phyloP scores from a whole-genome alignment of 371 early-diverging fungal genomes.

The Chytridium lagenaria region DNA sequence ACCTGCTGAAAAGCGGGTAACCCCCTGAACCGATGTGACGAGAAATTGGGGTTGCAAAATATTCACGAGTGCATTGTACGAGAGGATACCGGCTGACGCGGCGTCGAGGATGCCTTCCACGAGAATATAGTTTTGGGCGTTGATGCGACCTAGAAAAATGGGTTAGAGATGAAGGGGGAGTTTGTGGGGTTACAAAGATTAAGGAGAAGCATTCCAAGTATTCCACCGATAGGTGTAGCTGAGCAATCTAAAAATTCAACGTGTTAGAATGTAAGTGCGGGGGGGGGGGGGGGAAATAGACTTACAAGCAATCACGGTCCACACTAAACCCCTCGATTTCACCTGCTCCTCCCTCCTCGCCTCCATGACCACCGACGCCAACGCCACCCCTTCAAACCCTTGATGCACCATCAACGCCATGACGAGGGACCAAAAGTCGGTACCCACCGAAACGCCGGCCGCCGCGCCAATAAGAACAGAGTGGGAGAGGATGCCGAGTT shows the following conservation, averaged over 20 bases:
- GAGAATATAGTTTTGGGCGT: constrained; percentile 45
- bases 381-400: constrained; percentile 86
- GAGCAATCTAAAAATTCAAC: neutral
- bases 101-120: constrained; percentile 76
- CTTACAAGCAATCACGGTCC: neutral
- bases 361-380: constrained; percentile 75
- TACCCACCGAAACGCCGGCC: constrained; percentile 68
- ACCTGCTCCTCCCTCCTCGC: neutral
- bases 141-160: neutral
- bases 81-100: constrained; percentile 75
- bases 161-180: neutral
- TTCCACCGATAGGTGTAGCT: neutral
- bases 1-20: neutral
- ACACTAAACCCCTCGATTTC: neutral
- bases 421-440: constrained; percentile 73
- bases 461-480: constrained; percentile 85
- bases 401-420: constrained; percentile 89
- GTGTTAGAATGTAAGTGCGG: neutral
- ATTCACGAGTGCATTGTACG: constrained; percentile 77
- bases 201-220: neutral
- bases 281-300: neutral
- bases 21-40: neutral
- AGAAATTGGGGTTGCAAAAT: constrained; percentile 54
- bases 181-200: neutral
- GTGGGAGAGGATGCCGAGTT: constrained; percentile 39